Evolutionary conservation across 768 basidiomycete species (phyloP).

Genomic region (Leccinum pellstonianum): DNA sequence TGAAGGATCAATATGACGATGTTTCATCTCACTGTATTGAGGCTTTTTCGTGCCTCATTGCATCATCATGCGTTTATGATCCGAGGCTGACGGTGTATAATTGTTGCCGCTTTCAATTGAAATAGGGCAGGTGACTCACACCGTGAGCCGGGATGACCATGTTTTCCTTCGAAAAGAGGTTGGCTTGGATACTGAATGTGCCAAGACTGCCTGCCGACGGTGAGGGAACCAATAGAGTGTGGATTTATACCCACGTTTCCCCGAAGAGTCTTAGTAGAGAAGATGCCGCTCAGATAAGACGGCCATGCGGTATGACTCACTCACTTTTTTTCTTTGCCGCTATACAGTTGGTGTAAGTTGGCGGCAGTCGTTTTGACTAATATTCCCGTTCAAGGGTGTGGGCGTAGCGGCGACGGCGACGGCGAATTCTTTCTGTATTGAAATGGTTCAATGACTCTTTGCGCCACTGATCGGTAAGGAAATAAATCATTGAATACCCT

Average conservation of each 20-base stretch:
- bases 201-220: neutral
- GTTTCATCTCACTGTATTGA: slow-evolving; percentile 2
- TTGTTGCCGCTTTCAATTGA: neutral
- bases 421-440: neutral
- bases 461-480: slow-evolving; percentile 6
- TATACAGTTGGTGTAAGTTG: neutral
- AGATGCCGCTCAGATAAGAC: neutral
- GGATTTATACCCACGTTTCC: neutral
- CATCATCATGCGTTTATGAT: slow-evolving; percentile 4
- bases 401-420: slow-evolving; percentile 5
- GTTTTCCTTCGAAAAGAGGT: slow-evolving; percentile 2
- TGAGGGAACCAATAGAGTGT: neutral
- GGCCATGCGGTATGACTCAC: neutral
- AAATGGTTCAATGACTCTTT: slow-evolving; percentile 1
- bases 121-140: neutral
- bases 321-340: neutral
- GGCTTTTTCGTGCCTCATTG: slow-evolving; percentile 6
- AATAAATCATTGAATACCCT: slow-evolving; percentile 3
- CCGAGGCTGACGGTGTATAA: slow-evolving; percentile 7
- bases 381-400: slow-evolving; percentile 1
- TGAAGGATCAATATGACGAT: slow-evolving; percentile 4
- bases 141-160: slow-evolving; percentile 2
- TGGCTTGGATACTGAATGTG: slow-evolving; percentile 1
- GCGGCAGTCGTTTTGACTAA: neutral
- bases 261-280: neutral